A percentile compares a stretch with the other conserved stretches of the same genome.
Conservation (phyloP, 2,329 filamentous ascomycete genomes). For the Fusarium metavorans region DNA sequence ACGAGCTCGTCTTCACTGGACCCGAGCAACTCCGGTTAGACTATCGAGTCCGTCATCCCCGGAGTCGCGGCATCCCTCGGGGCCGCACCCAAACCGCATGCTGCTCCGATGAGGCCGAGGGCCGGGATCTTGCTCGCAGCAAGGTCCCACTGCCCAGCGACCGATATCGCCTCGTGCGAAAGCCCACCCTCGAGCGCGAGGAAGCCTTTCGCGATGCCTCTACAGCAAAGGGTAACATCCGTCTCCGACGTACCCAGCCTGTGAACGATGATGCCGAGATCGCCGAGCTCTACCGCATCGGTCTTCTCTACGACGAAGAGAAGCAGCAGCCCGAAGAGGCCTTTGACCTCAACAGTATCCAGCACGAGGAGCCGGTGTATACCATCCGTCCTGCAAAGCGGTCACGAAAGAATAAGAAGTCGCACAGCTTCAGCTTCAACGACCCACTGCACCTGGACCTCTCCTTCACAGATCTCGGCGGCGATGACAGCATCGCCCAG, state of each 20-base stretch:
- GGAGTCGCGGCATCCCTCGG: constrained; percentile 27
- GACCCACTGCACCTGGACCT: constrained; percentile 53
- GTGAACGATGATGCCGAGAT: constrained; percentile 51
- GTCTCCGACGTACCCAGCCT: constrained; percentile 37
- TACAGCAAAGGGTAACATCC: constrained; percentile 51
- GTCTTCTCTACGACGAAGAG: constrained; percentile 59
- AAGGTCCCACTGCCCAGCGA: constrained; percentile 54
- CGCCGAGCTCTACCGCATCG: constrained; percentile 58
- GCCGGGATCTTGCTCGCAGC: constrained; percentile 51
- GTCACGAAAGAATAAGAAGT: constrained; percentile 43
- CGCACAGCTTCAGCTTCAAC: constrained; percentile 39
- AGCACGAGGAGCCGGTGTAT: constrained; percentile 53
- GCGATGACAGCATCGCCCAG: constrained; percentile 54
- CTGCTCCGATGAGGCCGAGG: constrained; percentile 47
- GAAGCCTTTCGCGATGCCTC: constrained; percentile 59
- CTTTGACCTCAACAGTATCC: constrained; percentile 56
- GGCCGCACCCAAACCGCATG: constrained; percentile 20
- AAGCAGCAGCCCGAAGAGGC: constrained; percentile 48
- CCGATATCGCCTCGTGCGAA: constrained; percentile 47
- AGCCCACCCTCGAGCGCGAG: constrained; percentile 59
- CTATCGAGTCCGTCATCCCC: not conserved
- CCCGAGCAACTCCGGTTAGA: constrained; percentile 2
- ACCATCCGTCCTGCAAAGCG: constrained; percentile 53
- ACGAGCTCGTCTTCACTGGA: constrained; percentile 10
- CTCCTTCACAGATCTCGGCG: constrained; percentile 57